Evolutionary conservation across 331 rosid genomes (phyloP), one percentile per base, ranked within the genome.

Genomic region (Quercus lobata): DNA sequence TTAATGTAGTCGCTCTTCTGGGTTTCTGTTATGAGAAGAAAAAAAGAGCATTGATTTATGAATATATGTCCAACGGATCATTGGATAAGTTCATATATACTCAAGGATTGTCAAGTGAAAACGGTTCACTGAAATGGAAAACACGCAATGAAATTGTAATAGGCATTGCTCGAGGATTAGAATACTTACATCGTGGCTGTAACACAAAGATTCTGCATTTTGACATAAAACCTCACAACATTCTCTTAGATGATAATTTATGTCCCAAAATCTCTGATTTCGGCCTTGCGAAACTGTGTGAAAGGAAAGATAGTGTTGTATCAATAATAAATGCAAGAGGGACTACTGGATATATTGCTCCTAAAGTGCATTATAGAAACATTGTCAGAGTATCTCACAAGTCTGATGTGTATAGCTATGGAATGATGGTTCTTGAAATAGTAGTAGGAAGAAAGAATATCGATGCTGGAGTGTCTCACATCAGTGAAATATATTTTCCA

Each of bases 21-120:
- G 90, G 89, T 1, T 89, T 84, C 35, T 86, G 87, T 57, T 83
- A 15, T 5, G 85, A 86, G 44, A 32, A 19, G 17, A 57, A 37
- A 16, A 76, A 49, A 76, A 69, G 78, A 75, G 86, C 79, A 2
- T 17, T 89, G 3, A 72, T 83, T 4, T 89, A 82, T 70, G 87
- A 86, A 29, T 80, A 58, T 41, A 82, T 88, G 90, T 54, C 88
- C 6, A 87, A 82, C 6, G 82, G 88, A 9, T 87, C 90, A 0
- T 27, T 82, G 5, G 90, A 84, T 52, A 84, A 73, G 2, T 79
- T 84, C 74, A 80, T 84, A 25, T 49, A 44, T 15, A 60, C 46
- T 2, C 21, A 2, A 16, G 77, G 27, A 22, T 55, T 84, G 46
- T 41, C 46, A 41, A 41, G 46, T 41, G 46, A 41, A 8, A 41